phyloP scores from a whole-genome alignment of 2,329 filamentous ascomycete species.

The Colletotrichum scovillei region DNA sequence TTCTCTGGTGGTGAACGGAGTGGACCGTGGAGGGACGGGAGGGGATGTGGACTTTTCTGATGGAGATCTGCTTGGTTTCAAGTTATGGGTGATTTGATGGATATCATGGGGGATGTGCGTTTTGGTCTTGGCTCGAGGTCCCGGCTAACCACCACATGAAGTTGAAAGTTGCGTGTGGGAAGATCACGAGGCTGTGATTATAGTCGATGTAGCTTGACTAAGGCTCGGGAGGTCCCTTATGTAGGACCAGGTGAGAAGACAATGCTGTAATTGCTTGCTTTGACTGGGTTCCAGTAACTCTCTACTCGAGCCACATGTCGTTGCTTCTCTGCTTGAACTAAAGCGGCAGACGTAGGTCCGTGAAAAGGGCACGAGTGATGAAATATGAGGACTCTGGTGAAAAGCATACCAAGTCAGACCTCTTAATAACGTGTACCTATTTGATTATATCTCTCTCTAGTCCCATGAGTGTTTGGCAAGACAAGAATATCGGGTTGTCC shows the following conservation, averaged over 20 bases:
- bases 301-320: not conserved
- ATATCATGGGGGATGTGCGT: not conserved
- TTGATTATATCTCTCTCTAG: not conserved
- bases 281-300: not conserved
- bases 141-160: not conserved
- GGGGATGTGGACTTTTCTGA: not conserved
- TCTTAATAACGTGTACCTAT: not conserved
- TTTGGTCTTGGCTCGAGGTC: not conserved
- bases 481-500: not conserved
- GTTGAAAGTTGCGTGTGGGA: not conserved
- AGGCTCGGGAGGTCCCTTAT: too few relatives aligned
- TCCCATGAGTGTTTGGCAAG: not conserved
- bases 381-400: not conserved
- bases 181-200: not conserved
- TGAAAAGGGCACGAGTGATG: not conserved
- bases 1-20: not conserved
- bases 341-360: not conserved
- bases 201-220: not conserved
- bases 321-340: not conserved
- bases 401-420: not conserved
- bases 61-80: not conserved
- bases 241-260: not conserved
- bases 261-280: not conserved
- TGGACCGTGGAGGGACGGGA: not conserved
- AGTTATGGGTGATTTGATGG: not conserved